Base-by-base conservation (phyloP, 768 basidiomycete genomes). In the Coprinellus micaceus region DNA sequence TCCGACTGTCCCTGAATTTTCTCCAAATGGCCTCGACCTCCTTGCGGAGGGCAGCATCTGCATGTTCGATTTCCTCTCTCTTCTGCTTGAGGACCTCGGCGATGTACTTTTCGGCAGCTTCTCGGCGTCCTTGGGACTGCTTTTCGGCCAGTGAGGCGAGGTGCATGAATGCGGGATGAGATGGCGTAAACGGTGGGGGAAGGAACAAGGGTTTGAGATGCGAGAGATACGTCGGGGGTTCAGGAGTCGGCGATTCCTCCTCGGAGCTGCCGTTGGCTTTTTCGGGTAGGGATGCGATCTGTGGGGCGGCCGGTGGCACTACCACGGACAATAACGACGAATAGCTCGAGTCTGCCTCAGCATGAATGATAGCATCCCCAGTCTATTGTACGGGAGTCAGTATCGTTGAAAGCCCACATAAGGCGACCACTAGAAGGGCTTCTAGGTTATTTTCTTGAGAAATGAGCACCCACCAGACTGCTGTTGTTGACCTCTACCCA, bases 161-260 rank as follows among this genome's bases (percentile, higher is more conserved):
- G 66, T 88, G 83, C 41, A 74, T 59, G 64, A 91, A 92, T 40
- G 84, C 80, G 6, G 83, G 82, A 61, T 92, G 87, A 17, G 85
- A 82, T 6, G 90, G 85, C 0, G 86, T 81, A 69, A 88, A 91
- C 17, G 90, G 89, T 21, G 86, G 82, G 17, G 89, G 89, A 25
- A 84, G 82, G 66, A 90, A 87, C 37, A 91, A 70, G 4, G 85
- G 78, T 37, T 78, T 77, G 59, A 88, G 61, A 55, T 76, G 69
- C 37, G 82, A 78, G 43, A 91, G 72, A 66, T 78, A 77, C 62
- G 56, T 58, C 17, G 71, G 63, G 26, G 66, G 58, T 45, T 69
- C 67, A 10, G 72, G 61, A 41, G 64, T 58, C 51, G 71, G 60
- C 25, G 66, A 62, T 54, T 63, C 60, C 21, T 39, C 43, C 30